Evolutionary conservation across 2,329 filamentous ascomycete genomes (phyloP).

Genomic region (Tolypocladium nubicola): DNA sequence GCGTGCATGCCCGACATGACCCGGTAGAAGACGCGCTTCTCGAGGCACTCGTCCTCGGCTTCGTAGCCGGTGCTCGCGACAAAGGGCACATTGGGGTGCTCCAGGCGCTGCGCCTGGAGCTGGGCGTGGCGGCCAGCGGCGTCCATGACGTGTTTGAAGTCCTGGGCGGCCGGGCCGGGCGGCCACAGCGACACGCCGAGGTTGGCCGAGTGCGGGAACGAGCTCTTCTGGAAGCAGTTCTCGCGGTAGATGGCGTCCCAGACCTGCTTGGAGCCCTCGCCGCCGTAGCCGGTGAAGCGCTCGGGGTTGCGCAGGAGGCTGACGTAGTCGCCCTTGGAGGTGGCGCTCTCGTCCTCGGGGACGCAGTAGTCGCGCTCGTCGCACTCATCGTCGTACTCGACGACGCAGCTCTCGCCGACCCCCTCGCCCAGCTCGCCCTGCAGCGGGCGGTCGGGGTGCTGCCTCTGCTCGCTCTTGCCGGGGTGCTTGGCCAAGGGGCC

Average conservation of each 20-base stretch:
- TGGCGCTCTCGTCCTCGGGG: slow-evolving; percentile 82
- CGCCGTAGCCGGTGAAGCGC: slow-evolving; percentile 87
- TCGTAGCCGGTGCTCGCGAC: slow-evolving; percentile 58
- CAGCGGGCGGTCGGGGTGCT: slow-evolving; percentile 62
- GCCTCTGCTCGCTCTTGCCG: slow-evolving; percentile 59
- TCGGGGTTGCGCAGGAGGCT: slow-evolving; percentile 89
- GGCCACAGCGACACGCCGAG: slow-evolving; percentile 34
- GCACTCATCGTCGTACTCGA: slow-evolving; percentile 95
- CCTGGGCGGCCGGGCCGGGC: slow-evolving; percentile 43
- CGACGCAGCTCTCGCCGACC: slow-evolving; percentile 90
- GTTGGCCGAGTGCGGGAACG: slow-evolving; percentile 48
- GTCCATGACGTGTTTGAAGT: slow-evolving; percentile 51
- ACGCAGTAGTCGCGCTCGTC: slow-evolving; percentile 96
- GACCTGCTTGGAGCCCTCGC: slow-evolving; percentile 74
- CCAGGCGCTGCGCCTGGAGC: slow-evolving; percentile 39
- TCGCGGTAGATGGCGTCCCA: slow-evolving; percentile 97
- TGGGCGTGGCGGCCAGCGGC: slow-evolving; percentile 49
- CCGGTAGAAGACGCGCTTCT: slow-evolving; percentile 97
- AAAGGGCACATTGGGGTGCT: slow-evolving; percentile 43
- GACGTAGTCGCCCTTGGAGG: slow-evolving; percentile 89
- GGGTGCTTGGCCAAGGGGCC: slow-evolving; percentile 89
- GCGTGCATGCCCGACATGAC: slow-evolving; percentile 97
- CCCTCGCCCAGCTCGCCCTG: slow-evolving; percentile 73
- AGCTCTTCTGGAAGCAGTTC: slow-evolving; percentile 78
- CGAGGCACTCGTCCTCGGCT: slow-evolving; percentile 82